Evolutionary conservation across 345 rosid genomes (phyloP).

Genomic region (Rhodamnia rubescens): DNA sequence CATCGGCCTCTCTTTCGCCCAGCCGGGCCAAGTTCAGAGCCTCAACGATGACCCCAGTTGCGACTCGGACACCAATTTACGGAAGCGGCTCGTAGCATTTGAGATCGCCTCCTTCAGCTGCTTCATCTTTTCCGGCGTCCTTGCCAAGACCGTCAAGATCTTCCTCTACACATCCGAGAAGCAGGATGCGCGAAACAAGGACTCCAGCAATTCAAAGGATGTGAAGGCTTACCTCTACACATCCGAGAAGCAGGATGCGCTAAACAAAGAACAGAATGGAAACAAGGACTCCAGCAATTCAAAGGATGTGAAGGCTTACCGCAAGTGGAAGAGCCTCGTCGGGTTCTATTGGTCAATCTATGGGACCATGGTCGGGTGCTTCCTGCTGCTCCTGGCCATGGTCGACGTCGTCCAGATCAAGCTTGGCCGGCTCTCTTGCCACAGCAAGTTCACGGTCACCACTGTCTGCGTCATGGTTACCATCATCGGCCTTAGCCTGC

Average conservation of each 20-base stretch:
- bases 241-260: neutral
- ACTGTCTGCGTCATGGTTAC: neutral
- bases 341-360: neutral
- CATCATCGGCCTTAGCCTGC: neutral
- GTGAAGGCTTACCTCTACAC: neutral
- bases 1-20: neutral
- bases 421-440: conserved; percentile 2
- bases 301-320: neutral
- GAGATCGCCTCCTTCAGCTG: conserved; percentile 8
- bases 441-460: neutral
- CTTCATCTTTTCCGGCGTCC: conserved; percentile 1
- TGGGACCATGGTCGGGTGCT: conserved; percentile 2
- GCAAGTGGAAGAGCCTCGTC: neutral
- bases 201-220: neutral
- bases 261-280: fast-evolving
- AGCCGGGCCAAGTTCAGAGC: neutral
- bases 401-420: conserved; percentile 2
- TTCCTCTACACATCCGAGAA: neutral
- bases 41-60: neutral
- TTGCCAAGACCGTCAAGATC: neutral
- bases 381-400: neutral
- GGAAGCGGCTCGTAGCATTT: neutral
- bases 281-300: fast-evolving
- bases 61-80: neutral
- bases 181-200: fast-evolving